Percentiles rank a stretch among this genome's conserved stretches.
Conservation (phyloP, 1,139 yeast genomes). For the Citeromyces siamensis region DNA sequence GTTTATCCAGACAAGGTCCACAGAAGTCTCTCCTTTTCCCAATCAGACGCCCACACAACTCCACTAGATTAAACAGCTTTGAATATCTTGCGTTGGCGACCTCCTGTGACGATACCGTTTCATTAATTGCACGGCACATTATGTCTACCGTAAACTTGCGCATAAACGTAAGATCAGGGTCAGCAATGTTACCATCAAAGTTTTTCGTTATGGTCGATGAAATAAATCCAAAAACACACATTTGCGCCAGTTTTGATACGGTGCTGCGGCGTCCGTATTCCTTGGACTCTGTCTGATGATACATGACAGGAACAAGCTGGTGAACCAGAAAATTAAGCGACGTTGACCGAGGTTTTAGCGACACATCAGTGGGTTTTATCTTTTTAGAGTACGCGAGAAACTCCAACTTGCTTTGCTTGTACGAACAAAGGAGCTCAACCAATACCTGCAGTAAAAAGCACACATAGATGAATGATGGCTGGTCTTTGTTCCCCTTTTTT, state of each 20-base stretch:
- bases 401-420: conserved; percentile 71
- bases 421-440: conserved; percentile 66
- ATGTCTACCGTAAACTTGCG: conserved; percentile 67
- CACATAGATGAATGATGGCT: conserved; percentile 37
- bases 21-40: conserved; percentile 28
- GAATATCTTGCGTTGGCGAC: conserved; percentile 32
- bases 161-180: conserved; percentile 59
- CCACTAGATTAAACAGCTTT: conserved; percentile 45
- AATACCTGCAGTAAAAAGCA: conserved; percentile 57
- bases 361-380: conserved; percentile 22
- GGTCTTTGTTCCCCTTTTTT: conserved; percentile 8
- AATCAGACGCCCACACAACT: conserved; percentile 30
- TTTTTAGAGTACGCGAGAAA: conserved; percentile 68
- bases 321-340: conserved; percentile 69
- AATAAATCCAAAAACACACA: conserved; percentile 47
- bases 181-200: conserved; percentile 28
- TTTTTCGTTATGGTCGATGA: conserved; percentile 31
- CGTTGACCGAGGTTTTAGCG: conserved; percentile 55
- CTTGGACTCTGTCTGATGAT: conserved; percentile 18
- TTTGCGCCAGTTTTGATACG: conserved; percentile 36
- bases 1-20: conserved; percentile 32
- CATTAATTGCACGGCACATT: conserved; percentile 49
- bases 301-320: conserved; percentile 53
- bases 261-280: conserved; percentile 22
- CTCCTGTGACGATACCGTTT: conserved; percentile 24